These are phyloP conservation scores for Beauveria caledonica DNA, from an alignment of 2,329 filamentous ascomycete species.

Conservation along the genomic window DNA sequence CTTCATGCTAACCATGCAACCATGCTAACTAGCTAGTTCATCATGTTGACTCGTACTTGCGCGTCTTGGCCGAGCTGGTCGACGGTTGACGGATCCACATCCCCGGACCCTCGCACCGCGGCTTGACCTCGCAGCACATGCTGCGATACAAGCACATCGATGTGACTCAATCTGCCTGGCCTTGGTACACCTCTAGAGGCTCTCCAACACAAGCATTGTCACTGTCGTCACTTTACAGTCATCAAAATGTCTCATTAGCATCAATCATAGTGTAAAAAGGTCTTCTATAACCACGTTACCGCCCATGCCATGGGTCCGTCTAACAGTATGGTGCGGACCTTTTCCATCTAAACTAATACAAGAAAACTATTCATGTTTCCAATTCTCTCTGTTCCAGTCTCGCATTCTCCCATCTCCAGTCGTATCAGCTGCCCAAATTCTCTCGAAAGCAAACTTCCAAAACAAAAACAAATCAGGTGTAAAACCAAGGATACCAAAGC, in stretches of 20 bases:
- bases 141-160: no score
- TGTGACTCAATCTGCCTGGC: neutral
- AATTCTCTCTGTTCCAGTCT: neutral
- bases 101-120: neutral
- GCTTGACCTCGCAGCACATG: neutral
- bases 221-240: neutral
- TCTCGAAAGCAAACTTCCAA: neutral
- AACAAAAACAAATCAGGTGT: neutral
- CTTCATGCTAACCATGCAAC: no score
- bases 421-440: neutral
- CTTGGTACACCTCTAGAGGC: neutral
- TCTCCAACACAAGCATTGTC: neutral
- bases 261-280: neutral
- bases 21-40: no score
- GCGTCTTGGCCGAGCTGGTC: neutral
- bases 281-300: neutral
- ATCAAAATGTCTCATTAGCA: neutral
- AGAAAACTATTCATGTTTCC: neutral
- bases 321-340: neutral
- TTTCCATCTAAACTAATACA: neutral
- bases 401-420: neutral
- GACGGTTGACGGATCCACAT: neutral
- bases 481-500: neutral
- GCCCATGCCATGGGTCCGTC: no score
- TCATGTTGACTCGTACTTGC: slow-evolving; percentile 2